These are phyloP conservation scores for Boletus nobilissimus DNA, from an alignment of 1,284 basidiomycete species.

Conservation along the genomic window DNA sequence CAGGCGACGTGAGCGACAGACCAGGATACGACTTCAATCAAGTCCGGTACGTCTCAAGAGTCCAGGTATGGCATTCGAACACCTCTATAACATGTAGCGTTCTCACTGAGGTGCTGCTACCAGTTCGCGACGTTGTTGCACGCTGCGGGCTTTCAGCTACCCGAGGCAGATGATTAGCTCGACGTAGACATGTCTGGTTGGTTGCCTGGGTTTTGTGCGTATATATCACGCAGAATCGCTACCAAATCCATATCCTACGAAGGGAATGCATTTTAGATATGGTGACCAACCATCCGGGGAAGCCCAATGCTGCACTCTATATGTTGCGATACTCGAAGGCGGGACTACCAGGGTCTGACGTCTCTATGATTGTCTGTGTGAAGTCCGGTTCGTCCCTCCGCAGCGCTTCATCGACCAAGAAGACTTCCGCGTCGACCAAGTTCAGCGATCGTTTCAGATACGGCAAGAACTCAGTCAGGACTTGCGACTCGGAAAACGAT, in stretches of 20 bases:
- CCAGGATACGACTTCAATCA: slow-evolving; percentile 85
- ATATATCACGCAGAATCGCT: background rate
- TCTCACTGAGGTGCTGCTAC: background rate
- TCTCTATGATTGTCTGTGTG: too few relatives aligned
- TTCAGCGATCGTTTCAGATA: slow-evolving; percentile 89
- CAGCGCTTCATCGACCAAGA: slow-evolving; percentile 53
- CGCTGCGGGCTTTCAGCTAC: slow-evolving; percentile 60
- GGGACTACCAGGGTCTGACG: too few relatives aligned
- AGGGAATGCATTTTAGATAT: too few relatives aligned
- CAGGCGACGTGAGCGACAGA: slow-evolving; percentile 80
- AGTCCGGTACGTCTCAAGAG: slow-evolving; percentile 83
- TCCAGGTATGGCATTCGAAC: slow-evolving; percentile 65
- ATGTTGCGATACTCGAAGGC: too few relatives aligned
- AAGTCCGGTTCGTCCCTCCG: too few relatives aligned
- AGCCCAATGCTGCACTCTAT: too few relatives aligned
- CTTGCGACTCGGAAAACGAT: slow-evolving; percentile 87
- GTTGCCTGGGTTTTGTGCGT: slow-evolving; percentile 15
- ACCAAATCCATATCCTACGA: too few relatives aligned
- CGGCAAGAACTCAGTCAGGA: slow-evolving; percentile 76
- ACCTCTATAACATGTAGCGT: background rate
- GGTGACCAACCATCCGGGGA: too few relatives aligned
- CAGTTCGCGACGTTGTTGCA: slow-evolving; percentile 66
- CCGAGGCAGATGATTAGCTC: slow-evolving; percentile 12
- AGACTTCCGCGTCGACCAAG: slow-evolving; percentile 66
- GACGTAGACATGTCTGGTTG: background rate